Conservation (phyloP, 305 asterid genomes). For the Nicotiana rustica region DNA sequence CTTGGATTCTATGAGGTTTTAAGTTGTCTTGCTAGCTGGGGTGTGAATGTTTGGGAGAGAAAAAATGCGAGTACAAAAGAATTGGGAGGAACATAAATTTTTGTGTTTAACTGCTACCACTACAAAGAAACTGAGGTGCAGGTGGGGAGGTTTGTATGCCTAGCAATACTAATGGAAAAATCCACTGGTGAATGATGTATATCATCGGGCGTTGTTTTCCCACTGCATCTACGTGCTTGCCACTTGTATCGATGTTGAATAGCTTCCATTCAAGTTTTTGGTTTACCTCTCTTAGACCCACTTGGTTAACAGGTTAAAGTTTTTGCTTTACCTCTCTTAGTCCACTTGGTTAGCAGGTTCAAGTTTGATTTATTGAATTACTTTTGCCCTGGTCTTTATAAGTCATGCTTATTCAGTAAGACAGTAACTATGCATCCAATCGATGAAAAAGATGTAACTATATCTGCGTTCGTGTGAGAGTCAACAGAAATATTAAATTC, state of each 20-base stretch:
- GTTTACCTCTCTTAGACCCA: neutral
- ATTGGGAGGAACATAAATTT: neutral
- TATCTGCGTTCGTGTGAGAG: neutral
- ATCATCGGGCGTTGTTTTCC: neutral
- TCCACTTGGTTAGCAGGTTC: neutral
- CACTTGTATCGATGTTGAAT: neutral
- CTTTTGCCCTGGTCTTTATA: neutral
- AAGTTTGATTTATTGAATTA: neutral
- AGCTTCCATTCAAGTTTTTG: neutral
- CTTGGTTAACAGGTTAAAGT: too few species aligned
- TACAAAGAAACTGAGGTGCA: neutral
- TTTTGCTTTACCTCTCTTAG: too few species aligned
- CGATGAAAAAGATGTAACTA: neutral
- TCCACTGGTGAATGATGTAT: neutral
- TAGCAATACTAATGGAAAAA: neutral
- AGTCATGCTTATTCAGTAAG: neutral
- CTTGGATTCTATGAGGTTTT: neutral
- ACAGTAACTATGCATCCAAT: neutral
- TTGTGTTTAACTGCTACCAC: neutral
- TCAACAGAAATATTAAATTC: neutral
- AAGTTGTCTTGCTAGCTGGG: neutral
- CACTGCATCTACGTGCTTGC: neutral
- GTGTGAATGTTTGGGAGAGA: neutral
- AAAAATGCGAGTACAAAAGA: conserved; percentile 12
- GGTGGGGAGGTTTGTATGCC: neutral